These are phyloP conservation scores for Cadophora sp. DNA, from an alignment of 2,329 filamentous ascomycete genomes.

Conservation along the genomic window DNA sequence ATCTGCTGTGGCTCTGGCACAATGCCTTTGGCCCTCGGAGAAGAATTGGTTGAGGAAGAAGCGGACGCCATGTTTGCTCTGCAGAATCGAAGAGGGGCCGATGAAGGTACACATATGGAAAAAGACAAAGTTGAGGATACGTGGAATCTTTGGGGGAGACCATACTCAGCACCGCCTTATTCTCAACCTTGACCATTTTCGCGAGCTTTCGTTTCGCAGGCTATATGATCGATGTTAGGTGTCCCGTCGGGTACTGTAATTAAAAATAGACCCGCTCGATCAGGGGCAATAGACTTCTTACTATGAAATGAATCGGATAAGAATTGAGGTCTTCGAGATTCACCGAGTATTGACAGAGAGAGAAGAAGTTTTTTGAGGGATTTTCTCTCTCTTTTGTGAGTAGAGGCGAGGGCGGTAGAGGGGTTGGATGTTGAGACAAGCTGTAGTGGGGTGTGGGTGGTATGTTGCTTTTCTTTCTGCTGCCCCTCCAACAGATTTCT, in stretches of 20 bases:
- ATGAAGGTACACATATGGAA: conserved; percentile 16
- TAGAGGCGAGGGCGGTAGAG: neutral
- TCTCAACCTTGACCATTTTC: conserved; percentile 70
- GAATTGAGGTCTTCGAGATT: conserved; percentile 10
- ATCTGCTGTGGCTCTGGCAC: conserved; percentile 21
- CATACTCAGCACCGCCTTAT: conserved; percentile 73
- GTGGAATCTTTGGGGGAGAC: conserved; percentile 38
- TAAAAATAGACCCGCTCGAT: conserved; percentile 17
- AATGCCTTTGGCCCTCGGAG: conserved; percentile 10
- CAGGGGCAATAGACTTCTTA: conserved; percentile 7
- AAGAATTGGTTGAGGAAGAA: conserved; percentile 14
- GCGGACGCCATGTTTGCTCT: conserved; percentile 14
- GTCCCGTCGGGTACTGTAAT: conserved; percentile 16
- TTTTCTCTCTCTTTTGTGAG: conserved; percentile 16
- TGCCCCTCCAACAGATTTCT: conserved; percentile 29
- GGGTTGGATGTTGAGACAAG: conserved; percentile 18
- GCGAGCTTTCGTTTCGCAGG: conserved; percentile 34
- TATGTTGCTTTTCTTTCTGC: conserved; percentile 30
- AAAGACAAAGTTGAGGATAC: conserved; percentile 39
- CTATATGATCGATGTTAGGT: conserved; percentile 33
- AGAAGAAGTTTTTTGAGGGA: conserved; percentile 23
- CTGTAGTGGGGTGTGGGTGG: conserved; percentile 35
- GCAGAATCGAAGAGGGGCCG: conserved; percentile 9
- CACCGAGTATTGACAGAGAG: conserved; percentile 15
- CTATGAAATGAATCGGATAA: neutral